Percentiles rank a stretch among this genome's conserved stretches.
Conservation (phyloP, 2,329 filamentous ascomycete species). For the Lomentospora prolificans region DNA sequence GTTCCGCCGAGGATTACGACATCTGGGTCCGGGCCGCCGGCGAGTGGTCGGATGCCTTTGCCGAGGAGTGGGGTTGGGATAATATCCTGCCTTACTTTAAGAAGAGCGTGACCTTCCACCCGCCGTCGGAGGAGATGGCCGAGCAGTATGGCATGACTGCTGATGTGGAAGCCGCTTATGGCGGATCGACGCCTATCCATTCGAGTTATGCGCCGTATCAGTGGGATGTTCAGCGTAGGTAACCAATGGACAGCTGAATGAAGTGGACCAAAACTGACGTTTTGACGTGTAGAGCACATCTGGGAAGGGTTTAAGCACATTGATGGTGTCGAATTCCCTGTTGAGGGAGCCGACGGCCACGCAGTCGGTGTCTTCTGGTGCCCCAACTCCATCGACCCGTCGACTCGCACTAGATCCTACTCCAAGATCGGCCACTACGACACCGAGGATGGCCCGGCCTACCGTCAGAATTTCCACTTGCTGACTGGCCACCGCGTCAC, state of each 20-base stretch:
- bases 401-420: constrained; percentile 19
- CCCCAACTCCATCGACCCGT: constrained; percentile 19
- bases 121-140: constrained; percentile 13
- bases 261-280: too few relatives aligned
- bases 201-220: constrained; percentile 13
- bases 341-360: constrained; percentile 17
- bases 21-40: constrained; percentile 12
- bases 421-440: constrained; percentile 20
- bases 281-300: constrained; percentile 5
- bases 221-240: constrained; percentile 10
- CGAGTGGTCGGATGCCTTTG: neutral
- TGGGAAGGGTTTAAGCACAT: constrained; percentile 14
- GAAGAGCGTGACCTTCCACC: constrained; percentile 10
- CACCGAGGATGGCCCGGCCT: constrained; percentile 10
- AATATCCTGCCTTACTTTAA: constrained; percentile 13
- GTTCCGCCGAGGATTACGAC: constrained; percentile 12
- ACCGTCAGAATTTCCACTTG: constrained; percentile 11
- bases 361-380: constrained; percentile 21
- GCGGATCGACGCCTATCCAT: constrained; percentile 10
- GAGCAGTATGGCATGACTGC: constrained; percentile 17
- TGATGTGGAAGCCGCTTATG: constrained; percentile 13
- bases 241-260: too few relatives aligned
- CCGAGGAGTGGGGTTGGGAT: constrained; percentile 6
- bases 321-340: constrained; percentile 16
- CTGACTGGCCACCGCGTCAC: constrained; percentile 12